phyloP scores from a whole-genome alignment of 768 basidiomycete species.

The Mycena olivaceomarginata region DNA sequence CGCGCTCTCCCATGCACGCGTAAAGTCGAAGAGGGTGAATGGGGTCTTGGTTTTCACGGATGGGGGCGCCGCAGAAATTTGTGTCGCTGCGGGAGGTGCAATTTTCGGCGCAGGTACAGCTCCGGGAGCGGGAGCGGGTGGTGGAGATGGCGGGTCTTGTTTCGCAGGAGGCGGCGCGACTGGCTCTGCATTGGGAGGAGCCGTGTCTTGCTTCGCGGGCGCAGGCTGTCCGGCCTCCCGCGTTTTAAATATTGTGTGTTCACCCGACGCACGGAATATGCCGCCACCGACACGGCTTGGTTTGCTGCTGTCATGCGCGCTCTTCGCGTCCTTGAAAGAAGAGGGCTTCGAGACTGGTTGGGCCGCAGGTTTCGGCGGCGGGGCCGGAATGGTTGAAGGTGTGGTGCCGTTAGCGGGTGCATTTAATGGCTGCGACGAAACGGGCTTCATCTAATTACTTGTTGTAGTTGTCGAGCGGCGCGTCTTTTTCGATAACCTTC shows the following conservation, averaged over 20 bases:
- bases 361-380: conserved; percentile 19
- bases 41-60: conserved; percentile 51
- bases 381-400: conserved; percentile 15
- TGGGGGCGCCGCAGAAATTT: conserved; percentile 6
- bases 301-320: conserved; percentile 68
- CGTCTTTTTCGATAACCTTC: too few species aligned
- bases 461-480: too few species aligned
- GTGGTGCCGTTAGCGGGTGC: conserved; percentile 7
- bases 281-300: conserved; percentile 71
- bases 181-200: neutral
- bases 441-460: conserved; percentile 60
- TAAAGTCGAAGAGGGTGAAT: conserved; percentile 78
- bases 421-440: conserved; percentile 61
- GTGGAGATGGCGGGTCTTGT: neutral
- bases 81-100: conserved; percentile 1
- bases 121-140: neutral
- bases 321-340: conserved; percentile 77
- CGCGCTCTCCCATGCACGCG: conserved; percentile 72
- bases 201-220: neutral
- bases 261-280: conserved; percentile 81
- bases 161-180: conserved; percentile 18
- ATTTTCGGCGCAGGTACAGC: neutral
- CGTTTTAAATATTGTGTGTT: conserved; percentile 73
- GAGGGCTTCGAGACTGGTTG: conserved; percentile 44
- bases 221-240: conserved; percentile 43